Evolutionary conservation across 2,329 filamentous ascomycete genomes (phyloP), one percentile per base, ranked within the genome.

Genomic region (Aureobasidium sp.): DNA sequence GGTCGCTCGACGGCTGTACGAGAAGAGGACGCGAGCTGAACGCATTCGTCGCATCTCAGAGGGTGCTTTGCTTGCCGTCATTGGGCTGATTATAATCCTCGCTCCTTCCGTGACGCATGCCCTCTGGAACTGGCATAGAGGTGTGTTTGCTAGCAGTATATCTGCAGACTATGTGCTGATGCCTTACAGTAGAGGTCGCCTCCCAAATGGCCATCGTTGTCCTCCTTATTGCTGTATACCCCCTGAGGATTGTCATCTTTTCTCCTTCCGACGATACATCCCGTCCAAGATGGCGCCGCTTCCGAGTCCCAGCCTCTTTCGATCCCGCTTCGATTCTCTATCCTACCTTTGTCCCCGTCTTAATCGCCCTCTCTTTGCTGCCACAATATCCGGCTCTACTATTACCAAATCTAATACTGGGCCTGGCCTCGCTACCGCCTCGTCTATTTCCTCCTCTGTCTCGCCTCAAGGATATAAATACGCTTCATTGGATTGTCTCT

Each of bases 291-390:
- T 55, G 53, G 43, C 63, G 63, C 55, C 73, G 76, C 27, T 78
- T 90, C 72, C 84, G 85, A 47, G 82, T 97, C 43, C 94, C 94
- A 0, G 81, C 89, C 5, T 85, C 88, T n/a, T 97, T 98, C 78
- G 95, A 98, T 74, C 95, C 94, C 3, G 95, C 95, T 9, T 93
- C 95, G 15, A 84, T 97, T n/a, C 79, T 98, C 66, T 98, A 98
- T 75, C 95, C 95, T 23, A 87, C 91, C 8, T 79, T 90, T 3
- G 84, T 97, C 36, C 93, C 95, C 1, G 80, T 95, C 20, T 84
- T 95, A 53, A 91, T 96, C 33, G 90, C 94, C 1, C 82, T 96
- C 6, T 90, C 95, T 13, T 84, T 97, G 48, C 88, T 90, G 10
- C 83, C 85, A 59, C 85, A 87, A 58, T 88, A 88, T 53, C 83